Evolutionary conservation across 805 yeast species (phyloP).

Genomic region (Sugiyamaella valdiviana): DNA sequence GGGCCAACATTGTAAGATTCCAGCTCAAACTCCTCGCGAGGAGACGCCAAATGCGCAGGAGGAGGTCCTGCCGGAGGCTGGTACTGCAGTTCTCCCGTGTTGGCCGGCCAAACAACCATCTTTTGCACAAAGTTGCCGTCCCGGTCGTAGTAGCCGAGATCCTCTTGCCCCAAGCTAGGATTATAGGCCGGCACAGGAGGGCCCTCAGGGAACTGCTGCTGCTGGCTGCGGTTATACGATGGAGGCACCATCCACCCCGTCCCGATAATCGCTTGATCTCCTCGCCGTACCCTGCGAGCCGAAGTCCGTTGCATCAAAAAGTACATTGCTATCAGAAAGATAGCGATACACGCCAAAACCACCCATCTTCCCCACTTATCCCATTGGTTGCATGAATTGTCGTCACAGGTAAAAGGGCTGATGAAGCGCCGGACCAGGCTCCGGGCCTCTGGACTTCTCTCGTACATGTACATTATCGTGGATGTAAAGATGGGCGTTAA

Average conservation of each 20-base stretch:
- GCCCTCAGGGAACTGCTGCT: slow-evolving; percentile 37
- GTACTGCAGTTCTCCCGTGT: not conserved
- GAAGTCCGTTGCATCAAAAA: slow-evolving; percentile 24
- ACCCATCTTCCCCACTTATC: too few relatives aligned
- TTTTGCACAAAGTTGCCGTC: slow-evolving; percentile 41
- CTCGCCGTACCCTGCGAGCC: slow-evolving; percentile 25
- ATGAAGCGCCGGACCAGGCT: too few relatives aligned
- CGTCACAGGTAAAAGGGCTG: too few relatives aligned
- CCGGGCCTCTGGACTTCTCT: too few relatives aligned
- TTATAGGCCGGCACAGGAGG: slow-evolving; percentile 26
- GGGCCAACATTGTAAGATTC: too few relatives aligned
- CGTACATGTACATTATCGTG: too few relatives aligned
- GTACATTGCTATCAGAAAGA: too few relatives aligned
- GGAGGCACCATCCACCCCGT: slow-evolving; percentile 90
- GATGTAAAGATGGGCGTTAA: too few relatives aligned
- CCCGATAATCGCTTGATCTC: slow-evolving; percentile 58
- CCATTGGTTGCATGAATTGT: too few relatives aligned
- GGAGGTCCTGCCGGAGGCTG: not conserved
- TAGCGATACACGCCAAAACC: too few relatives aligned
- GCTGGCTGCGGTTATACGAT: slow-evolving; percentile 52
- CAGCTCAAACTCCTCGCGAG: not conserved
- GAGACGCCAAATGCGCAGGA: not conserved
- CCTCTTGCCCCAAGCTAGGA: slow-evolving; percentile 33
- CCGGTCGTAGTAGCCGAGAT: slow-evolving; percentile 70
- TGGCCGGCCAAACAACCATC: not conserved